phyloP scores from a whole-genome alignment of 306 rosid species.

The Castanospermum australe region DNA sequence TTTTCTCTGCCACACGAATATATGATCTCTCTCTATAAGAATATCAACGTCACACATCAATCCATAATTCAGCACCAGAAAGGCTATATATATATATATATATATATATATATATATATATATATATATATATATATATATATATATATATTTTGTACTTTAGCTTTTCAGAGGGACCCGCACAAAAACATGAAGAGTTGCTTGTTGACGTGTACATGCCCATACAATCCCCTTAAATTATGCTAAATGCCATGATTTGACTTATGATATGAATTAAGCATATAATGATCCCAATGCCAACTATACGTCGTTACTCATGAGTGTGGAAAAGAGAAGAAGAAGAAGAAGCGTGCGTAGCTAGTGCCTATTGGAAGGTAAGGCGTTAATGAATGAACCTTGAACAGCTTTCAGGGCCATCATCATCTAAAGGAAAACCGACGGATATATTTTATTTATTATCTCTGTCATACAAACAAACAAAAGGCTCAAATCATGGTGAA shows the following conservation, averaged over 20 bases:
- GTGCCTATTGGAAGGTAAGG: neutral
- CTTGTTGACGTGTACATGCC: conserved; percentile 15
- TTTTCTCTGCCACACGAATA: neutral
- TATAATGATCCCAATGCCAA: neutral
- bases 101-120: too few species aligned
- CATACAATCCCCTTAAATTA: neutral
- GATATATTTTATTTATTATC: neutral
- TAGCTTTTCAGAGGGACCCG: neutral
- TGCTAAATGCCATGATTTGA: neutral
- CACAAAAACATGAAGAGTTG: neutral
- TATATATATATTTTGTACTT: neutral
- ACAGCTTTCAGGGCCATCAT: conserved; percentile 21
- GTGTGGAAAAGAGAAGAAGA: neutral
- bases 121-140: too few species aligned
- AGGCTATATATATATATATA: too few species aligned
- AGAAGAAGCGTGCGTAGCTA: neutral
- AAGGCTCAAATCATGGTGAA: conserved; percentile 34
- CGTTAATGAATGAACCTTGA: neutral
- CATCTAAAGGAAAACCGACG: conserved; percentile 4
- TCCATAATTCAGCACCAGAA: neutral
- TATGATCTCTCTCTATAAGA: neutral
- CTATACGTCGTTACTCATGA: neutral
- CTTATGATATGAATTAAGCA: neutral
- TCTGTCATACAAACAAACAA: conserved; percentile 17
- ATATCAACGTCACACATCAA: neutral